These are phyloP conservation scores for Myxozyma sirexii DNA, from an alignment of 805 yeast species.

Conservation along the genomic window DNA sequence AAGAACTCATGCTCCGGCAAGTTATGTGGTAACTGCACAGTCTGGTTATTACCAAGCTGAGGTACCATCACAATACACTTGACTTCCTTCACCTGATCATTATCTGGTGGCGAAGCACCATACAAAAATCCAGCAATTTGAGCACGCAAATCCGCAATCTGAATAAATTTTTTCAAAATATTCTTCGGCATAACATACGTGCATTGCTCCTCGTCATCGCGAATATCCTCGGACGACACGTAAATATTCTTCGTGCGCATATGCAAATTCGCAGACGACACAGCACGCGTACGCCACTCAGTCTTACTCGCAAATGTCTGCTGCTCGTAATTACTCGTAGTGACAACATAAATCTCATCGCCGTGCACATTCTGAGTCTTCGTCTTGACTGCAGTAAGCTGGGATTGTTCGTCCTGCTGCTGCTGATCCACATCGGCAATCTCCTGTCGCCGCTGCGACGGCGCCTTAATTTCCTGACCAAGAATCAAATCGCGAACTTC, in stretches of 20 bases:
- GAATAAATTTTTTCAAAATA: conserved; percentile 72
- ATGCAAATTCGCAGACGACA: conserved; percentile 72
- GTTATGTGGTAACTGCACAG: conserved; percentile 61
- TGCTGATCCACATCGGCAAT: conserved; percentile 66
- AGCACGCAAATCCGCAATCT: conserved; percentile 75
- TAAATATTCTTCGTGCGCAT: conserved; percentile 75
- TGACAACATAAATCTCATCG: conserved; percentile 91
- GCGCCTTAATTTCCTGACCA: conserved; percentile 92
- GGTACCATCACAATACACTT: conserved; percentile 77
- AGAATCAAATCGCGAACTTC: conserved; percentile 92
- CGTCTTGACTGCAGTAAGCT: conserved; percentile 75
- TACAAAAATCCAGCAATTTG: conserved; percentile 81
- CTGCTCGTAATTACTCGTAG: conserved; percentile 87
- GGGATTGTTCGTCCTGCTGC: conserved; percentile 48
- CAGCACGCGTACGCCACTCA: conserved; percentile 89
- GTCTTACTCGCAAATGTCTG: conserved; percentile 78
- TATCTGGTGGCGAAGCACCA: conserved; percentile 78
- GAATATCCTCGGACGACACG: conserved; percentile 64
- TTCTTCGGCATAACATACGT: conserved; percentile 86
- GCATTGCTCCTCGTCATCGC: conserved; percentile 53
- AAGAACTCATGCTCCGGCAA: conserved; percentile 48
- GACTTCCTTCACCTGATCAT: conserved; percentile 74
- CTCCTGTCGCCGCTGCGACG: conserved; percentile 83
- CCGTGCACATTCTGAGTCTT: conserved; percentile 91
- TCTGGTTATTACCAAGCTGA: conserved; percentile 74